Conservation (phyloP, 371 early-diverging fungal species). For the Syncephalis fuscata region DNA sequence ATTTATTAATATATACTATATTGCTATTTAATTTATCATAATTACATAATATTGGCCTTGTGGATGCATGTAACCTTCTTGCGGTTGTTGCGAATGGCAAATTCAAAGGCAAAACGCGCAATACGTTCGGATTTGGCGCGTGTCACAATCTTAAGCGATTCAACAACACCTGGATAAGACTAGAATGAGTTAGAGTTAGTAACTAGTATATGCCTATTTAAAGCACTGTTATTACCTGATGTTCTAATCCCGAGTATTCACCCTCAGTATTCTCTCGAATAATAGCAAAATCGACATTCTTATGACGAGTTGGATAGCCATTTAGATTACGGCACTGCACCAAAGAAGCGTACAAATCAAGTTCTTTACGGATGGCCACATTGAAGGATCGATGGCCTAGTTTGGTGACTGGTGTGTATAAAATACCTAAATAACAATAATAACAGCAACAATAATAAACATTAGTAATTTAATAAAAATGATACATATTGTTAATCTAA, state of each 20-base stretch:
- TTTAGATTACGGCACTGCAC: slow-evolving; percentile 72
- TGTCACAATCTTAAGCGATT: slow-evolving; percentile 92
- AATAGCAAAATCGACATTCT: slow-evolving; percentile 86
- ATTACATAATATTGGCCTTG: slow-evolving; percentile 97
- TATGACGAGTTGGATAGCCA: slow-evolving; percentile 65
- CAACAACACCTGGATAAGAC: slow-evolving; percentile 94
- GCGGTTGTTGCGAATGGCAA: slow-evolving; percentile 85
- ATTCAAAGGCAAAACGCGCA: slow-evolving; percentile 95
- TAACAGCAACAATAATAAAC: too few species aligned
- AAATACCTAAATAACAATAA: slow-evolving; percentile 38
- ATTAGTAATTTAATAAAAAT: neutral
- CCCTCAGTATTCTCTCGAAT: slow-evolving; percentile 99
- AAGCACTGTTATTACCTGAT: slow-evolving; percentile 32
- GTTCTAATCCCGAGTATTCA: slow-evolving; percentile 96
- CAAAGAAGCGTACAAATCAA: slow-evolving; percentile 91
- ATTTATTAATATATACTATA: neutral
- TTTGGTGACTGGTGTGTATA: slow-evolving; percentile 78
- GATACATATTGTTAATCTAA: neutral
- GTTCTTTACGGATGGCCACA: slow-evolving; percentile 85
- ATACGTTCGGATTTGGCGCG: slow-evolving; percentile 91
- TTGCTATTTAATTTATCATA: neutral
- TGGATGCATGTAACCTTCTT: slow-evolving; percentile 96
- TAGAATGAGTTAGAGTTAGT: slow-evolving; percentile 7
- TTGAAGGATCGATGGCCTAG: slow-evolving; percentile 87
- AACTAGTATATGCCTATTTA: slow-evolving; percentile 1